phyloP scores from a whole-genome alignment of 148 eudicot species.

The Rhododendron ovatum region DNA sequence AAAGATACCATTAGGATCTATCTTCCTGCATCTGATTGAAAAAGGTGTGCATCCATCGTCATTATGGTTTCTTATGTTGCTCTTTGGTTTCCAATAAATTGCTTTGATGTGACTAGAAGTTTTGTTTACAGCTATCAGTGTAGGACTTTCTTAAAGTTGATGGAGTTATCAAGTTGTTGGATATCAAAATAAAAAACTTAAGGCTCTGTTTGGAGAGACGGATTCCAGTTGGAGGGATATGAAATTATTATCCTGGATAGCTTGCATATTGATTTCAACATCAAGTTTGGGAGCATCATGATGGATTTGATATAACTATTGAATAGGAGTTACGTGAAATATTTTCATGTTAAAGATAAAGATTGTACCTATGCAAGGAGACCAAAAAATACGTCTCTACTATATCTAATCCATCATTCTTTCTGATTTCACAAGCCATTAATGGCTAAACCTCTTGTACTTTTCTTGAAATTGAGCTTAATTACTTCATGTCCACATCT shows the following conservation, averaged over 20 bases:
- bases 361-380: not conserved
- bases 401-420: not conserved
- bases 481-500: not conserved
- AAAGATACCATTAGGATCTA: slow-evolving; percentile 68
- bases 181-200: not conserved
- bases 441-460: not conserved
- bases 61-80: not conserved
- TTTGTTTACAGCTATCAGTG: not conserved
- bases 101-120: not conserved
- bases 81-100: not conserved
- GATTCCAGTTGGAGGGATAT: not conserved
- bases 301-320: not conserved
- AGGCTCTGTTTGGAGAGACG: not conserved
- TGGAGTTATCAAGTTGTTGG: not conserved
- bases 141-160: not conserved
- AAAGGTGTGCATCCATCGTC: slow-evolving; percentile 27
- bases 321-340: not conserved
- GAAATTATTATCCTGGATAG: not conserved
- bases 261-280: not conserved
- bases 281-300: not conserved
- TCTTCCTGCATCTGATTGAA: slow-evolving; percentile 59
- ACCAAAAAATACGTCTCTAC: not conserved
- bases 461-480: not conserved
- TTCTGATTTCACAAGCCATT: not conserved
- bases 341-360: not conserved